phyloP scores from a whole-genome alignment of 805 yeast species.

The Monosporozyma aerobia region DNA sequence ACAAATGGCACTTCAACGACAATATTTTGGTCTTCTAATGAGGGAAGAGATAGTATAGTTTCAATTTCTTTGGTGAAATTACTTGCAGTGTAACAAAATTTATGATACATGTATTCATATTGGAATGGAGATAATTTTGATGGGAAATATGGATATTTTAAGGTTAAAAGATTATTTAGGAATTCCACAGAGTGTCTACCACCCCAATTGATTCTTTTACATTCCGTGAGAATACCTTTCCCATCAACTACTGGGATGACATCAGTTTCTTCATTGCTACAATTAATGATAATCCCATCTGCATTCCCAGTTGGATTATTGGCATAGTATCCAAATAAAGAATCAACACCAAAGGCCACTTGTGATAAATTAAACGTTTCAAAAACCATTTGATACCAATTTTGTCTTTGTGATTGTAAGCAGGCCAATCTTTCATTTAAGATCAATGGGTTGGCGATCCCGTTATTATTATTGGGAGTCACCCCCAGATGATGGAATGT shows the following conservation, averaged over 20 bases:
- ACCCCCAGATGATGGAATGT: constrained; percentile 74
- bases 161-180: constrained; percentile 49
- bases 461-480: constrained; percentile 35
- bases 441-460: constrained; percentile 69
- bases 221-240: constrained; percentile 50
- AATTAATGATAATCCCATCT: constrained; percentile 68
- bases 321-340: constrained; percentile 65
- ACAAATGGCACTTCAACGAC: constrained; percentile 76
- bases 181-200: constrained; percentile 65
- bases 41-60: constrained; percentile 48
- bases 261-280: constrained; percentile 77
- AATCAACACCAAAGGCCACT: constrained; percentile 74
- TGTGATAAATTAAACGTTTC: constrained; percentile 74
- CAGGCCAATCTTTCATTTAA: constrained; percentile 72
- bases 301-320: constrained; percentile 38
- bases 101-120: constrained; percentile 56
- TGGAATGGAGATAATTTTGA: constrained; percentile 55
- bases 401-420: constrained; percentile 58
- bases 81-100: constrained; percentile 67
- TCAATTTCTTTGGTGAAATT: constrained; percentile 59
- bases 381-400: constrained; percentile 73
- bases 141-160: constrained; percentile 92
- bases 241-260: constrained; percentile 76
- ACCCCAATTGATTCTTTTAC: constrained; percentile 88
- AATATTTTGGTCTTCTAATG: constrained; percentile 58